Evolutionary conservation across 2,329 filamentous ascomycete genomes (phyloP).

Genomic region (Penicillium sp.): DNA sequence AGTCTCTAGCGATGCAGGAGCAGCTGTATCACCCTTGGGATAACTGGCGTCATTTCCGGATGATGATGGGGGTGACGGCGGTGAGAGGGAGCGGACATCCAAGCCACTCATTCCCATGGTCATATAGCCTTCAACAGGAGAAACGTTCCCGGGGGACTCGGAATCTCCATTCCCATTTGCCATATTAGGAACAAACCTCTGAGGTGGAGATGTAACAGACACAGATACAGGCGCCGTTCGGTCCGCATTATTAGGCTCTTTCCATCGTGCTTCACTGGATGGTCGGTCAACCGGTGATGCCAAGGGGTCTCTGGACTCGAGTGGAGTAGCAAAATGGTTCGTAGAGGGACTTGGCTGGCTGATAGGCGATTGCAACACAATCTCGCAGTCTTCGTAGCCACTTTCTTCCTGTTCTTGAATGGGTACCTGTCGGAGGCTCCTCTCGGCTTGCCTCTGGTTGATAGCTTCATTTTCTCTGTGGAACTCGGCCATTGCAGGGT

Average conservation of each 20-base stretch:
- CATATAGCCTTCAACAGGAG: constrained; percentile 49
- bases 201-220: constrained; percentile 30
- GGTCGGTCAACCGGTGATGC: constrained; percentile 25
- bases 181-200: constrained; percentile 27
- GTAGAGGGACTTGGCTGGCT: constrained; percentile 25
- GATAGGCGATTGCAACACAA: constrained; percentile 22
- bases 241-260: constrained; percentile 12
- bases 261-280: constrained; percentile 23
- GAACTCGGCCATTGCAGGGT: constrained; percentile 21
- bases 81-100: constrained; percentile 60
- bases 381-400: constrained; percentile 21
- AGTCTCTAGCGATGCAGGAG: constrained; percentile 53
- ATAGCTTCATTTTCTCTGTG: constrained; percentile 23
- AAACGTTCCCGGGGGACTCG: constrained; percentile 66
- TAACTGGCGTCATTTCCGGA: constrained; percentile 31
- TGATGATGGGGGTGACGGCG: constrained; percentile 59
- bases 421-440: constrained; percentile 37
- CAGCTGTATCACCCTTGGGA: constrained; percentile 36
- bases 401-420: constrained; percentile 29
- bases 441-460: constrained; percentile 14
- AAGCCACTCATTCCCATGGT: constrained; percentile 58
- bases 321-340: constrained; percentile 22
- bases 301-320: constrained; percentile 14
- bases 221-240: constrained; percentile 26
- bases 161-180: constrained; percentile 45